Conservation (phyloP, 2,329 filamentous ascomycete genomes). For the Penicillium sp. region DNA sequence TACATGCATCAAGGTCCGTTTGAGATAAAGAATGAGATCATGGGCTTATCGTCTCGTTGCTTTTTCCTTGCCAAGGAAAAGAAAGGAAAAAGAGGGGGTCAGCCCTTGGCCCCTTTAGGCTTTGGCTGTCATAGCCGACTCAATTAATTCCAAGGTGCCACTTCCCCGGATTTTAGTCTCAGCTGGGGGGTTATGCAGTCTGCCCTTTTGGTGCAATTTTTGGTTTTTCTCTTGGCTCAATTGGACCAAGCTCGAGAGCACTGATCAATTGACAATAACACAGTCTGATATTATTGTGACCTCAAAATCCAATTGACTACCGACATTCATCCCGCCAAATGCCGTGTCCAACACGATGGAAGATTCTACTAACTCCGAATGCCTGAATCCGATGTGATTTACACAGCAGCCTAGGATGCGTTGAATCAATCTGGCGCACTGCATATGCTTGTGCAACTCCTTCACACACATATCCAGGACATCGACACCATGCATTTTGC, state of each 20-base stretch:
- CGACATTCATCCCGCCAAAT: background rate
- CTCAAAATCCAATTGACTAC: background rate
- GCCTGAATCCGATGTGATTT: background rate
- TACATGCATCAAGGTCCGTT: background rate
- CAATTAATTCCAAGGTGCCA: conserved; percentile 9
- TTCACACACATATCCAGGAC: background rate
- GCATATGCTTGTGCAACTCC: conserved; percentile 1
- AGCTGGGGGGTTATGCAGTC: conserved; percentile 3
- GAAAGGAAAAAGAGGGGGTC: conserved; percentile 1
- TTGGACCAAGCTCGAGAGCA: background rate
- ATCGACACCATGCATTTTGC: conserved; percentile 1
- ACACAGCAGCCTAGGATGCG: too few species aligned
- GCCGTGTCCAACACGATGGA: background rate
- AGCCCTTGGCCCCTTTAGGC: too few species aligned
- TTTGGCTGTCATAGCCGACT: background rate
- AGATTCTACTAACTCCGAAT: background rate
- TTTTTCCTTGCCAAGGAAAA: background rate
- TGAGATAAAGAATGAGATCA: conserved; percentile 15
- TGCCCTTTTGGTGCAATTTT: background rate
- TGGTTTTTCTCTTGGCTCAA: conserved; percentile 1
- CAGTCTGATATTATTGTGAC: too few species aligned
- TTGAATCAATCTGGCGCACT: background rate
- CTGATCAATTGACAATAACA: background rate
- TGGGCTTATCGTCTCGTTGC: background rate
- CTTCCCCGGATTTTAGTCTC: conserved; percentile 24